Evolutionary conservation across 306 rosid species (phyloP).

Genomic region (Citrullus colocynthis): DNA sequence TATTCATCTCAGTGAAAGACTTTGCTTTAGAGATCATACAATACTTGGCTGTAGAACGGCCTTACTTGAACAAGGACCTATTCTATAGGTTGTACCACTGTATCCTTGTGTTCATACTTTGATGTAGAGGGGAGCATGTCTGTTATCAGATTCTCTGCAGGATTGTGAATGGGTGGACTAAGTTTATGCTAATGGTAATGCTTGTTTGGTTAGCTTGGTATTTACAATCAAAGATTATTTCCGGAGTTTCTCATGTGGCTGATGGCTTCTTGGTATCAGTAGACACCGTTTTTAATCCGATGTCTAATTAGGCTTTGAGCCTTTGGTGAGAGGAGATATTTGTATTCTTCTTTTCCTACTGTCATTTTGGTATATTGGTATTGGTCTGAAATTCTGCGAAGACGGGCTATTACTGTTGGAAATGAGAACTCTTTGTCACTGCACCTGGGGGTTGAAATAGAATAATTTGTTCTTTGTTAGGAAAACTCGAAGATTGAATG

Average conservation of each 20-base stretch:
- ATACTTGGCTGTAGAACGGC: neutral
- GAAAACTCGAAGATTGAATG: neutral
- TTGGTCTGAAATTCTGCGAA: neutral
- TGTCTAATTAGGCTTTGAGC: neutral
- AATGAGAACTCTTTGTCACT: neutral
- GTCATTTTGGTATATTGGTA: neutral
- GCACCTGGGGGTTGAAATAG: neutral
- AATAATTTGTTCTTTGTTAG: neutral
- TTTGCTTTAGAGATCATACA: neutral
- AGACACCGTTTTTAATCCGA: neutral
- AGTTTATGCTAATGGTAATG: neutral
- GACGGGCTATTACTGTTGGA: neutral
- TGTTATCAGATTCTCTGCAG: neutral
- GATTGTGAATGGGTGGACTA: neutral
- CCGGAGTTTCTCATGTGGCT: neutral
- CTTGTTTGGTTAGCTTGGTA: neutral
- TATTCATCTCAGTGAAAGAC: neutral
- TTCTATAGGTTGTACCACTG: neutral
- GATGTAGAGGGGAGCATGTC: neutral
- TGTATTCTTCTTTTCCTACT: neutral
- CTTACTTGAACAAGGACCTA: neutral
- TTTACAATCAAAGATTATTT: neutral
- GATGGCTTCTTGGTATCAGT: neutral
- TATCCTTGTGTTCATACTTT: neutral
- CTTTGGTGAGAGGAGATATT: neutral